Evolutionary conservation across 495 filamentous ascomycete genomes (phyloP).

Genomic region (Aspergillus baeticus): DNA sequence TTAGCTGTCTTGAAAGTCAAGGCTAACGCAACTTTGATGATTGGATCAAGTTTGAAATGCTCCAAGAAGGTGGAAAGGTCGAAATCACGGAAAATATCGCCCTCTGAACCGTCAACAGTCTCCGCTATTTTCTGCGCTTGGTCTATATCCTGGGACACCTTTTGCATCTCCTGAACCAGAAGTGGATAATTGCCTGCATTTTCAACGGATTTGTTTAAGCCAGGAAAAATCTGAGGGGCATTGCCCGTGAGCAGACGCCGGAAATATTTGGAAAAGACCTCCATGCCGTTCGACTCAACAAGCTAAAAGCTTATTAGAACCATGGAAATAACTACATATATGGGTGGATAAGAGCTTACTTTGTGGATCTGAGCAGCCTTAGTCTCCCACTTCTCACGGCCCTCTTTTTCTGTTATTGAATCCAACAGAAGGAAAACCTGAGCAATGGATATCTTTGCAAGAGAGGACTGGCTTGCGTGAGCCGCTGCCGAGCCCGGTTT

Average conservation of each 20-base stretch:
- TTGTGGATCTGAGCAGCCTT: conserved; percentile 89
- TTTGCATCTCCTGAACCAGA: conserved; percentile 79
- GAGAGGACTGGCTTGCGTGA: conserved; percentile 51
- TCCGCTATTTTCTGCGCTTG: conserved; percentile 90
- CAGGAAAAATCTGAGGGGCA: conserved; percentile 81
- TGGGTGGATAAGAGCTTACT: conserved; percentile 49
- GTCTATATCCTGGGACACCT: conserved; percentile 72
- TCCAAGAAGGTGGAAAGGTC: conserved; percentile 90
- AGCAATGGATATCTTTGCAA: conserved; percentile 84
- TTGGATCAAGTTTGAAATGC: conserved; percentile 85
- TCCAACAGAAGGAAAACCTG: conserved; percentile 93
- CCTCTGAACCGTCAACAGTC: conserved; percentile 80
- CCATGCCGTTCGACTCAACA: conserved; percentile 94
- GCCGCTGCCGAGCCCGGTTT: conserved; percentile 44
- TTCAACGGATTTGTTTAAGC: conserved; percentile 64
- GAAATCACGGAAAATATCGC: conserved; percentile 91
- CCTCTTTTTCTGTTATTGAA: conserved; percentile 89
- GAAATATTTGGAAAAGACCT: conserved; percentile 91
- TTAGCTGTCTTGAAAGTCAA: conserved; percentile 80
- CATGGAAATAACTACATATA: conserved; percentile 4
- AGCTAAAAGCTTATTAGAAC: conserved; percentile 53
- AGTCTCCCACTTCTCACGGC: conserved; percentile 87
- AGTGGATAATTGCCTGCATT: conserved; percentile 78
- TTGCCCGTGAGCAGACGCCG: conserved; percentile 81
- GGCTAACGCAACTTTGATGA: conserved; percentile 85